These are phyloP conservation scores for Quercus rubra DNA, from an alignment of 306 rosid genomes.

Conservation along the genomic window DNA sequence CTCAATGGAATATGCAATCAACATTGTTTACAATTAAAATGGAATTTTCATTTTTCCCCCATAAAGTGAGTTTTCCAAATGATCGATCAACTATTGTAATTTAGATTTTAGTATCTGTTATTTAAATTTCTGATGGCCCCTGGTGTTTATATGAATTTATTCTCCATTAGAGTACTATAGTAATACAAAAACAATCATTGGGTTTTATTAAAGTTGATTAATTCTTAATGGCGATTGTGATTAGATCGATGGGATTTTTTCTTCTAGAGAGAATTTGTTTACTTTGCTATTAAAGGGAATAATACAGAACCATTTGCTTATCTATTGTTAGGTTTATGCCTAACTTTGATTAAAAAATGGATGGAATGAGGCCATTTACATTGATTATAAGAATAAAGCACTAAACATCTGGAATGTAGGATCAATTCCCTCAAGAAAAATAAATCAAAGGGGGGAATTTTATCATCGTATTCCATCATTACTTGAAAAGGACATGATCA, in stretches of 20 bases:
- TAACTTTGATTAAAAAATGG: constrained; percentile 35
- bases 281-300: constrained; percentile 23
- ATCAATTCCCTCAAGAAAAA: constrained; percentile 38
- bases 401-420: constrained; percentile 54
- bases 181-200: constrained; percentile 23
- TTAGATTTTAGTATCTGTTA: constrained; percentile 15
- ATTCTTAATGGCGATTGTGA: not conserved
- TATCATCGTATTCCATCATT: constrained; percentile 10
- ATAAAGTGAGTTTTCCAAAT: constrained; percentile 18
- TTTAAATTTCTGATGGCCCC: constrained; percentile 7
- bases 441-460: constrained; percentile 14
- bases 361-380: constrained; percentile 27
- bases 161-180: constrained; percentile 38
- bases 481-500: constrained; percentile 1
- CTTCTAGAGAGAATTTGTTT: constrained; percentile 11
- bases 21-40: constrained; percentile 13
- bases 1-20: not conserved
- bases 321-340: constrained; percentile 42
- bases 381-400: constrained; percentile 48
- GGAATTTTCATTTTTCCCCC: constrained; percentile 6
- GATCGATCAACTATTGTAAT: constrained; percentile 13
- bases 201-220: constrained; percentile 14
- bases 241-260: constrained; percentile 13
- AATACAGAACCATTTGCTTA: constrained; percentile 33
- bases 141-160: constrained; percentile 31